Base-by-base conservation (phyloP, 2,329 filamentous ascomycete species). In the Knufia fluminis region DNA sequence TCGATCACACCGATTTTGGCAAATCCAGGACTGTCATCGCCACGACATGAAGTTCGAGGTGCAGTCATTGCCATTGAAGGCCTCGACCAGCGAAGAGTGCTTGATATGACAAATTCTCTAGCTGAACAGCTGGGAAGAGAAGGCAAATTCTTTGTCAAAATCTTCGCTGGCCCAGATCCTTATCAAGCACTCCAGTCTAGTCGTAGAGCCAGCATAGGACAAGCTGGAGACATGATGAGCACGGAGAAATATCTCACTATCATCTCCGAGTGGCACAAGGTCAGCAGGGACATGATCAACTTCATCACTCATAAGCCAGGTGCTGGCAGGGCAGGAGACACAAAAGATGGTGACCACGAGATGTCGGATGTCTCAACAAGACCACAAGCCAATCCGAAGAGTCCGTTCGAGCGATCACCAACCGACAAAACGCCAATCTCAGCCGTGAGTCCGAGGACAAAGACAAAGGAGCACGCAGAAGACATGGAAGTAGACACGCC, bases 51-150 rank as follows among this genome's bases (percentile, higher is more conserved):
- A 57, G 70, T 72, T 4, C 78, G 89, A n/a, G 90, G 91, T 0
- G 79, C 85, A 0, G 77, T 96, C 32, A 82, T 97, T 54, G 84
- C 86, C 0, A 71, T 97, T 23, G 91, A 97, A 65, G 90, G 90
- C 1, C 75, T 83, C 16, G 77, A 83, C 50, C 64, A 70, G 1
- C 72, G 77, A 8, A 78, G 86, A 3, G 81, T 86, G 2, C 69
- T 74, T 2, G 75, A 78, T 16, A 78, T 95, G 17, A 76, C 84
- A 48, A 72, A 74, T 28, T 83, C 82, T 58, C 71, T 94, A 60
- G 73, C 69, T 51, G 71, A 68, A 50, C 69, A 68, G 36, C 64
- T 83, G 40, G 66, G 66, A 42, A 75, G 72, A 33, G 74, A 75
- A 53, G 71, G 69, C 4, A 75, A 76, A 44, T 74, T 75, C 53